These are phyloP conservation scores for Hydnomerulius pinastri DNA, from an alignment of 768 basidiomycete genomes.

Conservation along the genomic window DNA sequence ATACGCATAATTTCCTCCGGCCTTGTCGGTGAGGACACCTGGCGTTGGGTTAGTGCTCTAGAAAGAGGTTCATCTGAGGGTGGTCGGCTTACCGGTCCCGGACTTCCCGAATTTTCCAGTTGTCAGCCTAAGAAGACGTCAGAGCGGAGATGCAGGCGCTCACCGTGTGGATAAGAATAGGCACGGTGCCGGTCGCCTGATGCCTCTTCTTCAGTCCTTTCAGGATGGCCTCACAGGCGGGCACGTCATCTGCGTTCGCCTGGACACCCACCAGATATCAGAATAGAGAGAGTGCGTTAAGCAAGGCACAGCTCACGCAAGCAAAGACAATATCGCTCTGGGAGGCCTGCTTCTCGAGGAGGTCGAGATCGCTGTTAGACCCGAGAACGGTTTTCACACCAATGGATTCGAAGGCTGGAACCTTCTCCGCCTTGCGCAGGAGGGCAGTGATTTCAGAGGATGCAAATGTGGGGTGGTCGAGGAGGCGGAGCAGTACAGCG, in stretches of 20 bases:
- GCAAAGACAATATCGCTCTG: slow-evolving; percentile 42
- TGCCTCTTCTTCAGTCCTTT: slow-evolving; percentile 52
- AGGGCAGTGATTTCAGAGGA: slow-evolving; percentile 18
- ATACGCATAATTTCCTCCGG: slow-evolving; percentile 39
- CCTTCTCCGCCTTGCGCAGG: slow-evolving; percentile 25
- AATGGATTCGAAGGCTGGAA: background rate
- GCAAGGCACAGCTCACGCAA: too few relatives aligned
- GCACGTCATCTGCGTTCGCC: slow-evolving; percentile 51
- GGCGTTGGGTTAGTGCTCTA: background rate
- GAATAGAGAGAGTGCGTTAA: too few relatives aligned
- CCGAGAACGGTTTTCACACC: slow-evolving; percentile 32
- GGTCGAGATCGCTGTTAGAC: slow-evolving; percentile 39
- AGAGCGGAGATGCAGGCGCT: slow-evolving; percentile 21
- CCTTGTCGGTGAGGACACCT: slow-evolving; percentile 48
- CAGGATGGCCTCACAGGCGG: slow-evolving; percentile 47
- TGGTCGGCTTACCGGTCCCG: slow-evolving; percentile 42
- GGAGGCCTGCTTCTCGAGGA: slow-evolving; percentile 42
- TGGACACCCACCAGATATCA: too few relatives aligned
- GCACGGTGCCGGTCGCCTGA: slow-evolving; percentile 40
- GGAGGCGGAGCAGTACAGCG: slow-evolving; percentile 19
- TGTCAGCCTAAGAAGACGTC: background rate
- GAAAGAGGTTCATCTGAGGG: background rate
- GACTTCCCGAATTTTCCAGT: slow-evolving; percentile 35
- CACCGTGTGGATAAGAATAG: slow-evolving; percentile 65
- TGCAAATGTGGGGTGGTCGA: slow-evolving; percentile 12